A percentile compares a stretch with the other conserved stretches of the same genome.
Evolutionary conservation across 1,284 basidiomycete genomes (phyloP).

Genomic region (Cryptococcus hybrid): DNA sequence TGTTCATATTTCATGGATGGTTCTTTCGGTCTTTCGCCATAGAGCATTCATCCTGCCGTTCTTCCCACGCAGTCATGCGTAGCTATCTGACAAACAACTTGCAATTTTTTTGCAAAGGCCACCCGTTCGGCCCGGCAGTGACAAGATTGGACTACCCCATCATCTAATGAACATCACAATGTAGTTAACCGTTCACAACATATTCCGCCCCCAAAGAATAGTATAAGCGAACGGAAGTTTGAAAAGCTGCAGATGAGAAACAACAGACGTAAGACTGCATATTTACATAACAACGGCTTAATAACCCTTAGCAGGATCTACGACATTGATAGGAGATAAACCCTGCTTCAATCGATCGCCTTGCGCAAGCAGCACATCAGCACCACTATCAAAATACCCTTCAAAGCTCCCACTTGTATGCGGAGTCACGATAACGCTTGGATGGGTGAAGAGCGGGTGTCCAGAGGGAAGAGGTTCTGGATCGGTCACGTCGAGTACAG

Average conservation of each 20-base stretch:
- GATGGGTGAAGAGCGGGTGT: conserved; percentile 33
- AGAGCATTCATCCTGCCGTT: too few species aligned
- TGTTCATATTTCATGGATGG: too few species aligned
- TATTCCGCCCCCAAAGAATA: too few species aligned
- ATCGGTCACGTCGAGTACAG: conserved; percentile 39
- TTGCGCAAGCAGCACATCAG: conserved; percentile 31
- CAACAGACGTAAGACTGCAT: neutral
- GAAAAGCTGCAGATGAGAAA: neutral
- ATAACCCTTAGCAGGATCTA: conserved; percentile 14
- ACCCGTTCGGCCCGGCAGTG: too few species aligned
- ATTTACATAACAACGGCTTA: neutral
- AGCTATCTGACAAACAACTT: too few species aligned
- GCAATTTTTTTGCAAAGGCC: too few species aligned
- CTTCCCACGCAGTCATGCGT: too few species aligned
- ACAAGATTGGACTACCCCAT: too few species aligned
- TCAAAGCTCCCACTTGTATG: conserved; percentile 27
- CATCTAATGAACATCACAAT: too few species aligned
- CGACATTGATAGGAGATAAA: conserved; percentile 13
- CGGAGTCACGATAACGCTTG: conserved; percentile 28
- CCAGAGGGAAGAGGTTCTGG: conserved; percentile 35
- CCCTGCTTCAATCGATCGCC: conserved; percentile 30
- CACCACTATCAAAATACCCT: conserved; percentile 24
- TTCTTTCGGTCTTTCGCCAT: too few species aligned
- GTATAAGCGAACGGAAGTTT: neutral
- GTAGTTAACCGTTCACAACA: too few species aligned